Percentiles rank a stretch among this genome's conserved stretches.
phyloP scores from a whole-genome alignment of 192 early-diverging fungal species.

The Backusella tuberculispora region DNA sequence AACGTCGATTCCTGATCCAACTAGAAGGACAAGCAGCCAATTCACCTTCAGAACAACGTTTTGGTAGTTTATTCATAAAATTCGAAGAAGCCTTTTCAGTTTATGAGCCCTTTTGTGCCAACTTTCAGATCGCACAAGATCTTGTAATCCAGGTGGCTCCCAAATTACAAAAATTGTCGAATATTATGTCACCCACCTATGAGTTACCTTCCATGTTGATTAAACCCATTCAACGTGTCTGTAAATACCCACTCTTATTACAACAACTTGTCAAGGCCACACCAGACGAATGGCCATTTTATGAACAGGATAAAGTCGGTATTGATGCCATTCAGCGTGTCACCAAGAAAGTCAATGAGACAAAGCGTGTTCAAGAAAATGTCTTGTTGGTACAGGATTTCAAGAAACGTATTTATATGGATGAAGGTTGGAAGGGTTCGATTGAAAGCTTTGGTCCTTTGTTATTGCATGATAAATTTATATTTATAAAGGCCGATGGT shows the following conservation, averaged over 20 bases:
- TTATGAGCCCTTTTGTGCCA: slow-evolving; percentile 94
- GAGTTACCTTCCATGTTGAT: slow-evolving; percentile 93
- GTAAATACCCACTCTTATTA: slow-evolving; percentile 96
- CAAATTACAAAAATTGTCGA: slow-evolving; percentile 62
- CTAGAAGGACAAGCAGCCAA: slow-evolving; percentile 80
- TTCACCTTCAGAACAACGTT: slow-evolving; percentile 79
- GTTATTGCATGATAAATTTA: slow-evolving; percentile 85
- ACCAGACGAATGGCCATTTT: slow-evolving; percentile 55
- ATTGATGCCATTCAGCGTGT: slow-evolving; percentile 82
- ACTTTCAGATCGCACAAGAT: slow-evolving; percentile 80
- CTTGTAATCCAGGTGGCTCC: slow-evolving; percentile 65
- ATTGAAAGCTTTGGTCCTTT: slow-evolving; percentile 81
- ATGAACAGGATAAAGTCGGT: slow-evolving; percentile 70
- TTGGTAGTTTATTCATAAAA: slow-evolving; percentile 85
- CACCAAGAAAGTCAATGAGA: slow-evolving; percentile 90
- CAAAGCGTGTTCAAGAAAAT: slow-evolving; percentile 88
- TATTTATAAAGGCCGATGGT: slow-evolving; percentile 67
- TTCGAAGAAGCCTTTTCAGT: slow-evolving; percentile 81
- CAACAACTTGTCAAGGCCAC: slow-evolving; percentile 72
- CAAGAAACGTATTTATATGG: slow-evolving; percentile 63
- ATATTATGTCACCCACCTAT: slow-evolving; percentile 82
- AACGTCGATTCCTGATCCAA: slow-evolving; percentile 89
- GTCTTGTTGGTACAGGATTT: slow-evolving; percentile 77
- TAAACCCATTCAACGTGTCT: slow-evolving; percentile 97
- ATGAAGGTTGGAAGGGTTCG: slow-evolving; percentile 80